Evolutionary conservation across 116 monocot species (phyloP).

Genomic region (Zostera marina): DNA sequence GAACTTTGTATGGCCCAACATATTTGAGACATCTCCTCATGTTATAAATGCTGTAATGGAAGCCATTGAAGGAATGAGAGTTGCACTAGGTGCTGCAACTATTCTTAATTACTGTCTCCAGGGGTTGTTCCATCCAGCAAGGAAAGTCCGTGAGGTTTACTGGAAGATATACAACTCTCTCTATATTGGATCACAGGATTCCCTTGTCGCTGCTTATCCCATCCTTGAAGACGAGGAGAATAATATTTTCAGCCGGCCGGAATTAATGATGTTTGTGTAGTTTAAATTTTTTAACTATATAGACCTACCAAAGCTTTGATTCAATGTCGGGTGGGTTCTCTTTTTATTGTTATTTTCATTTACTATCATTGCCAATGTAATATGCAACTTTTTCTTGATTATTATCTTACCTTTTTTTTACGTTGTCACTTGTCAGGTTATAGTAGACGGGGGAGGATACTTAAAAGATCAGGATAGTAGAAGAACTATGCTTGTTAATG

Average conservation of each 20-base stretch:
- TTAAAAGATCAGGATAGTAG: no score
- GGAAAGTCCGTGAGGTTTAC: slow-evolving; percentile 90
- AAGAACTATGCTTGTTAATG: no score
- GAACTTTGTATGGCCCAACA: slow-evolving; percentile 97
- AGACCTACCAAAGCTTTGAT: background rate
- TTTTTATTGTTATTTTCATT: no score
- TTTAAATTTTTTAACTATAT: no score
- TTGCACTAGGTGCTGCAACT: slow-evolving; percentile 75
- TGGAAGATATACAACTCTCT: slow-evolving; percentile 98
- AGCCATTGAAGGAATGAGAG: slow-evolving; percentile 95
- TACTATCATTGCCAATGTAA: no score
- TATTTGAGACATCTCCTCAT: slow-evolving; percentile 93
- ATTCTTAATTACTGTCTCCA: slow-evolving; percentile 94
- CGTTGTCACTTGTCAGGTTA: no score
- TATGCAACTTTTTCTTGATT: no score
- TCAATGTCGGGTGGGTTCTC: no score
- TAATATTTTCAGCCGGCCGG: slow-evolving; percentile 64
- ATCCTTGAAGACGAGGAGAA: slow-evolving; percentile 55
- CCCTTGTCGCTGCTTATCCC: slow-evolving; percentile 87
- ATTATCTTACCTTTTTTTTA: no score
- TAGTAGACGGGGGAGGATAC: no score
- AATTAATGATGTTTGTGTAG: slow-evolving; percentile 53
- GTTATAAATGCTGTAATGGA: slow-evolving; percentile 99
- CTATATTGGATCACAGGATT: slow-evolving; percentile 89
- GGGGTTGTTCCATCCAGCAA: slow-evolving; percentile 88